Evolutionary conservation across 208 protist species (phyloP).

Genomic region (Balamuthia mandrillaris): DNA sequence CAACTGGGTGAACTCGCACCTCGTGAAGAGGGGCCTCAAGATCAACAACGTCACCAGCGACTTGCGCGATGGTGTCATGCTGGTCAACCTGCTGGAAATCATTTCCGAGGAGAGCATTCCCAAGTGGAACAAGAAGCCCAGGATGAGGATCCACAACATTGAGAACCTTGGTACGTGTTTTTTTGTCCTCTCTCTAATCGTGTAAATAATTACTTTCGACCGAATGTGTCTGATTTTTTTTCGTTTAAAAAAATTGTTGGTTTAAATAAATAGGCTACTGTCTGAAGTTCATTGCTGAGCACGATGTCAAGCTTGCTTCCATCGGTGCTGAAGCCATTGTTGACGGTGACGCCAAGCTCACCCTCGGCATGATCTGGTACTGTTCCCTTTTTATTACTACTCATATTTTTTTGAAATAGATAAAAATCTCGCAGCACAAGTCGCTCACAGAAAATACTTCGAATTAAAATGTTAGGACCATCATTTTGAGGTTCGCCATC

Average conservation of each 20-base stretch:
- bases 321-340: conserved; percentile 45
- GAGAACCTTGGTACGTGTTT: conserved; percentile 56
- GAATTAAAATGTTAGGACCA: conserved; percentile 64
- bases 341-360: conserved; percentile 15
- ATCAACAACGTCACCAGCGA: conserved; percentile 17
- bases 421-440: neutral
- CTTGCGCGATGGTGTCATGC: conserved; percentile 61
- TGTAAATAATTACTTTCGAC: neutral
- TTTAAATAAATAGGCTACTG: neutral
- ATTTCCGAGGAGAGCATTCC: conserved; percentile 56
- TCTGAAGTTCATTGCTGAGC: conserved; percentile 53
- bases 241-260: neutral
- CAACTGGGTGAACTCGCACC: conserved; percentile 63
- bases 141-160: conserved; percentile 62
- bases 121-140: conserved; percentile 55
- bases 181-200: neutral
- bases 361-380: neutral
- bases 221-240: neutral
- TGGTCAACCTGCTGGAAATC: conserved; percentile 60
- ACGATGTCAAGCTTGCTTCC: conserved; percentile 50
- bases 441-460: conserved; percentile 50
- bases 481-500: conserved; percentile 63
- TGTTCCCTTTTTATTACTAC: neutral
- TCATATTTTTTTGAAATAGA: neutral
- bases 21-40: conserved; percentile 39